phyloP scores from a whole-genome alignment of 1,139 yeast genomes.

The Geotrichum cucujoidarum region DNA sequence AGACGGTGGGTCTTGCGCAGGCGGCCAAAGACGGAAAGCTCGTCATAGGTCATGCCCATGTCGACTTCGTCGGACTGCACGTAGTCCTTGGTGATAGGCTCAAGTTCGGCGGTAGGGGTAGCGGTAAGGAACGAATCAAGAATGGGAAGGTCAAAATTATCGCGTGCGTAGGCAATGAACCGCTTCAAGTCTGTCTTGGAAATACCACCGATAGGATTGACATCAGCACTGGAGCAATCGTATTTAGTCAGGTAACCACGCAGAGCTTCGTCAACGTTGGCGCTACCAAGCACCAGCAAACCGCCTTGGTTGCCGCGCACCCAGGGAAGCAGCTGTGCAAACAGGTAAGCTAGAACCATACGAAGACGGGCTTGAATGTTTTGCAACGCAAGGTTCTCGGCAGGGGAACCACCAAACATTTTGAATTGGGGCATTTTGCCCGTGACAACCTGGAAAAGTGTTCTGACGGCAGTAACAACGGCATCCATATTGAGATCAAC shows the following conservation, averaged over 20 bases:
- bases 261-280: slow-evolving; percentile 95
- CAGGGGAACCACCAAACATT: slow-evolving; percentile 86
- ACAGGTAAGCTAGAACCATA: slow-evolving; percentile 88
- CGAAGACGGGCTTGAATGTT: slow-evolving; percentile 93
- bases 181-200: slow-evolving; percentile 86
- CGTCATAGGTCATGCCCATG: slow-evolving; percentile 98
- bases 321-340: slow-evolving; percentile 96
- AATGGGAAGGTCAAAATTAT: slow-evolving; percentile 67
- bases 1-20: slow-evolving; percentile 87
- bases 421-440: slow-evolving; percentile 85
- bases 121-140: slow-evolving; percentile 76
- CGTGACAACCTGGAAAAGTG: slow-evolving; percentile 79
- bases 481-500: slow-evolving; percentile 87
- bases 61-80: slow-evolving; percentile 96
- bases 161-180: slow-evolving; percentile 76
- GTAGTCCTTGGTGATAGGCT: slow-evolving; percentile 85
- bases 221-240: slow-evolving; percentile 94
- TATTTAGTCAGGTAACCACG: slow-evolving; percentile 94
- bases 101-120: slow-evolving; percentile 95
- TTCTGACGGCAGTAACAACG: slow-evolving; percentile 66
- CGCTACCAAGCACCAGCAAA: slow-evolving; percentile 83
- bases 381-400: slow-evolving; percentile 89
- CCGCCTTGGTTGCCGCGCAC: slow-evolving; percentile 76
- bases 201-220: slow-evolving; percentile 96
- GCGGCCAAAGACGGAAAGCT: slow-evolving; percentile 84